Base-by-base conservation (phyloP, 306 rosid species). In the Dryas alaskensis region DNA sequence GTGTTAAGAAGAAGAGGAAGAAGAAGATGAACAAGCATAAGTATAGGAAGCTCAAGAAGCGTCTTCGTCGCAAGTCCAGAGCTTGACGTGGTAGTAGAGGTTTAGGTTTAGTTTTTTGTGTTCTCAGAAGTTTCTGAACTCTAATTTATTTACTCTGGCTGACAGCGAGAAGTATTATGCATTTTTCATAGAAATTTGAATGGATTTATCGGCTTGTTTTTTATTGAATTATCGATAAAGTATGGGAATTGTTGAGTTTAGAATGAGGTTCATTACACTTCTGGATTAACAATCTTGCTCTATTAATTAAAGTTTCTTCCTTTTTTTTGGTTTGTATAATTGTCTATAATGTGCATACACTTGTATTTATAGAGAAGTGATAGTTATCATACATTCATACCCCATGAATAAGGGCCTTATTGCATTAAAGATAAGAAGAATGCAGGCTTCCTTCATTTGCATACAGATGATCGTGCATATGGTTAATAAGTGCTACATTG, bases 1-100 rank as follows among this genome's bases (percentile, higher is more conserved):
- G 87, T 72, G 84, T 81, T n/a, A 84, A 84, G 85, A 78, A 80
- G 85, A 84, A 84, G 88, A 78, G 88, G 86, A 84, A 81, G 86
- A 81, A 47, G 77, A 84, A 84, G 71, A 84, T 84, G 85, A 84
- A 81, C 73, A 84, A 84, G 78, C 85, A 84, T 43, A 84, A 84
- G 66, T 81, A 61, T 54, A 76, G 79, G 80, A 81, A 84, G 82
- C 88, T 79, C 3, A 72, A 75, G 78, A 85, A 85, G 86, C 71
- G 75, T 17, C 87, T 86, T 27, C 89, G 87, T 12, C 84, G 87
- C 53, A 82, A 86, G 87, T 40, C 85, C 19, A 69, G 82, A 74
- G 59, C 79, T 67, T 65, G 73, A 78, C 47, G 67, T 25, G 16
- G 40, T 67, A 54, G 31, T 60, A 31, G 68, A 40, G 51, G 54